Evolutionary conservation across 2,329 filamentous ascomycete species (phyloP).

Genomic region (Aureobasidium sp.): DNA sequence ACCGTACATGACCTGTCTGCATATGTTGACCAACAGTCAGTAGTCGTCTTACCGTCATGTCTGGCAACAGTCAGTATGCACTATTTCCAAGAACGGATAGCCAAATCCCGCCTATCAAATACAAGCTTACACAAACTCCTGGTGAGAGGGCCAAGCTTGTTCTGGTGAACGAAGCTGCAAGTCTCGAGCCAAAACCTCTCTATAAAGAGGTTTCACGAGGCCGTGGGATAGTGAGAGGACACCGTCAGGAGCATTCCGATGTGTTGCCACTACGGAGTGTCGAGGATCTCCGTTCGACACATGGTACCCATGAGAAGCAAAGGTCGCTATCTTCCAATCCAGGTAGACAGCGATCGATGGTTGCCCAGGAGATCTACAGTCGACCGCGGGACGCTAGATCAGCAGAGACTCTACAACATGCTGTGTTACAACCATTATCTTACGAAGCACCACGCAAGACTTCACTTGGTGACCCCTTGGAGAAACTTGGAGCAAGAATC

Average conservation of each 20-base stretch:
- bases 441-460: not conserved
- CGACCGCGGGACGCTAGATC: not conserved
- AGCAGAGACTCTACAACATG: not conserved
- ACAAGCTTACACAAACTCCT: constrained; percentile 4
- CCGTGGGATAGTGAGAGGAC: not conserved
- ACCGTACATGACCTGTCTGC: not conserved
- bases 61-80: constrained; percentile 1
- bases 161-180: not conserved
- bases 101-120: constrained; percentile 2
- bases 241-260: constrained; percentile 6
- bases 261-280: not conserved
- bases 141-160: constrained; percentile 4
- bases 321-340: not conserved
- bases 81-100: constrained; percentile 9
- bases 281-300: not conserved
- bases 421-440: not conserved
- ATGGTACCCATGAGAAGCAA: not conserved
- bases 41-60: not conserved
- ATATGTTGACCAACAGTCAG: not conserved
- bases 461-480: not conserved
- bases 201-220: constrained; percentile 5
- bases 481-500: not conserved
- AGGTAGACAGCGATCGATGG: constrained; percentile 2
- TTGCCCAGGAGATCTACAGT: constrained; percentile 1
- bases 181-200: not conserved